Evolutionary conservation across 1,284 basidiomycete genomes (phyloP), one percentile per base, ranked within the genome.

Genomic region (Ustilago xerochloae): DNA sequence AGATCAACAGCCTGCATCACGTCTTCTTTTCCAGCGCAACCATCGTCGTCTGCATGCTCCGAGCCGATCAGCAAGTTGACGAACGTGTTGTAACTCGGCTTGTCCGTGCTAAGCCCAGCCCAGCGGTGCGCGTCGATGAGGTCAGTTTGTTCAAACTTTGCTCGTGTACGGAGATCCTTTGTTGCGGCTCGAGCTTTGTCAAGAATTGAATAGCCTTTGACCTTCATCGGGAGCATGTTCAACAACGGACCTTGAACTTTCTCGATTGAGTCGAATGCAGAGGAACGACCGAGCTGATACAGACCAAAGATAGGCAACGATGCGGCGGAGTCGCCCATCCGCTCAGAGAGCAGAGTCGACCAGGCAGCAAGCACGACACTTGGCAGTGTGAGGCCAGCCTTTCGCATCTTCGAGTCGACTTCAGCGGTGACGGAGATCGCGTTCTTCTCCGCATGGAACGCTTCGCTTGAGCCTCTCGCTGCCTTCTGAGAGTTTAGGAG

Each of bases 211-310:
- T 20, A 26, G 12, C 46, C 57, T 6, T 18, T 38, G 0, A 69
- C 30, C n/a, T 52, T 61, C 6, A 80, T 61, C 8, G 80, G 80
- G 9, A 81, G 47, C 36, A 80, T 53, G 32, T 77, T 77, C 22
- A 80, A 57, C 39, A 66, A 48, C 7, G 79, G 79, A 3, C 64
- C 70, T 36, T 73, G 75, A 8, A 74, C 61, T 15, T 49, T 56
- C 13, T 77, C 78, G 26, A 77, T 59, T 41, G 62, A 54, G 12
- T 67, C 65, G 20, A 78, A 66, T 0, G 43, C 30, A 9, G 47
- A 28, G 7, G 73, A 64, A 15, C 80, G 72, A 6, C 72, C 80
- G 10, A 67, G 59, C 18, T 78, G 79, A 39, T 67, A 75, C 45
- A 82, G 28, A 2, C 76, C 77, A 46, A 82, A 75, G 33, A 74